Conservation (phyloP, 257 asterid genomes). For the Capsicum baccatum region DNA sequence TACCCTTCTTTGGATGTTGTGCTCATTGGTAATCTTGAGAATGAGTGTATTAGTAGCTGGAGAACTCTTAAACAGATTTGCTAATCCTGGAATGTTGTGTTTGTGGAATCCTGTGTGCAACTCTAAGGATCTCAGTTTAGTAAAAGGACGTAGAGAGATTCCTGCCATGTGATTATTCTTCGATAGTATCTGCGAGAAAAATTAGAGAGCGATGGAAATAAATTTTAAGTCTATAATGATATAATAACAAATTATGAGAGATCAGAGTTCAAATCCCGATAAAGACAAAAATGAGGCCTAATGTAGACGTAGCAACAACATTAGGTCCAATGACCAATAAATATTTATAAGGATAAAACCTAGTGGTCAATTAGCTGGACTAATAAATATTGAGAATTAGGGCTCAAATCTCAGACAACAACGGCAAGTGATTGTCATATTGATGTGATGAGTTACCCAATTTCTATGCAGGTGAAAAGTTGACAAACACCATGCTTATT, state of each 20-base stretch:
- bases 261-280: not conserved
- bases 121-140: constrained; percentile 60
- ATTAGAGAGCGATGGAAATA: not conserved
- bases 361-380: not conserved
- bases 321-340: not conserved
- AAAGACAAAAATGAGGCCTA: not conserved
- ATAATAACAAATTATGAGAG: not conserved
- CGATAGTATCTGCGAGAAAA: constrained; percentile 59
- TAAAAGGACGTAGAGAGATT: constrained; percentile 49
- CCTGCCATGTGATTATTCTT: constrained; percentile 49
- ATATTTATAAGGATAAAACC: not conserved
- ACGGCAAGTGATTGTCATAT: too few species aligned
- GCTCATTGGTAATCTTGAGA: constrained; percentile 54
- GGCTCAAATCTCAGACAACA: not conserved
- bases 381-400: not conserved
- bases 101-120: constrained; percentile 59
- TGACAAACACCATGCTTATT: not conserved
- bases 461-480: not conserved
- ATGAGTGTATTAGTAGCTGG: constrained; percentile 58
- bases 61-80: constrained; percentile 57
- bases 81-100: constrained; percentile 63
- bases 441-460: too few species aligned
- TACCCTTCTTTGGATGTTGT: constrained; percentile 53
- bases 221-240: constrained; percentile 12
- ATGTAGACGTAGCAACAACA: not conserved